These are phyloP conservation scores for Solanum chiquidenum DNA, from an alignment of 257 asterid species.

Conservation along the genomic window DNA sequence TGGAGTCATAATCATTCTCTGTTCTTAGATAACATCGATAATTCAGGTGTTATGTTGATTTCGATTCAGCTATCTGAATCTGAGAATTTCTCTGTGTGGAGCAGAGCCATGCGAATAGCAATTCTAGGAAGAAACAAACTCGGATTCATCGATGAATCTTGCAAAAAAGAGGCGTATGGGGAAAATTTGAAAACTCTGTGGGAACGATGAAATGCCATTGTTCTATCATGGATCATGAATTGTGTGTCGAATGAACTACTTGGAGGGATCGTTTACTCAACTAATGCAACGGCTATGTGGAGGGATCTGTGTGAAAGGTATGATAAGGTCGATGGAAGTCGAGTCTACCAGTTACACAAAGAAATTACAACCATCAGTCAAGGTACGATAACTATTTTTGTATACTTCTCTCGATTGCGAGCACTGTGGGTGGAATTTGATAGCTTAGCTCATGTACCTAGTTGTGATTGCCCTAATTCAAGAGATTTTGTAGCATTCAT, in stretches of 20 bases:
- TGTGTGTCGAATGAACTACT: not conserved
- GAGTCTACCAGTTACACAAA: not conserved
- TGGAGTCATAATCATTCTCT: not conserved
- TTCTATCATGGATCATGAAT: not conserved
- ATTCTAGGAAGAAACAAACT: not conserved
- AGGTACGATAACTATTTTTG: not conserved
- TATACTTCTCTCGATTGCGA: not conserved
- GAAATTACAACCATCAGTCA: not conserved
- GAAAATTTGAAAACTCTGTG: not conserved
- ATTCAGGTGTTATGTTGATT: not conserved
- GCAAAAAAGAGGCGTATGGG: not conserved
- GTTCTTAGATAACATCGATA: not conserved
- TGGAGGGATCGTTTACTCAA: not conserved
- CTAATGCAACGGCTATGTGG: too few species aligned
- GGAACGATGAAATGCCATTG: not conserved
- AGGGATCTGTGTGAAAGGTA: not conserved
- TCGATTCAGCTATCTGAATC: not conserved
- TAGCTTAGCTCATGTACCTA: not conserved
- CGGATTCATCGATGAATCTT: not conserved
- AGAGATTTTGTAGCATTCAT: too few species aligned
- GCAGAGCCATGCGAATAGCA: not conserved
- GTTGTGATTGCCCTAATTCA: not conserved
- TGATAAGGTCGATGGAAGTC: not conserved
- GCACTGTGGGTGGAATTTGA: not conserved
- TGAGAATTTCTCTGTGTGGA: not conserved